These are phyloP conservation scores for Fomitiporia mediterranea DNA, from an alignment of 1,284 basidiomycete genomes.

Conservation along the genomic window DNA sequence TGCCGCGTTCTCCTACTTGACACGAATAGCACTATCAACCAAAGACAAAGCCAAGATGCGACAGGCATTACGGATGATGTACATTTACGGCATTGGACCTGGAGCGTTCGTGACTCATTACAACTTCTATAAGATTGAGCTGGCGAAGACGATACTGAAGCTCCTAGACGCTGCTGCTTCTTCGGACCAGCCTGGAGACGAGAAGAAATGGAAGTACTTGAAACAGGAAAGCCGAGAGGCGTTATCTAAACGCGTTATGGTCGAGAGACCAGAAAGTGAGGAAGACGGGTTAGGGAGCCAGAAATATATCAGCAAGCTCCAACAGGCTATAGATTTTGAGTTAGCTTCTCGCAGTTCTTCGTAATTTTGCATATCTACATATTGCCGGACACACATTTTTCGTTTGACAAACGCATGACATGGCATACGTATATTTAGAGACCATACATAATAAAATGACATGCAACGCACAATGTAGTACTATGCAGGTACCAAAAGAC, in stretches of 20 bases:
- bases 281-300: constrained; percentile 24
- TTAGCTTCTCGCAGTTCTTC: constrained; percentile 7
- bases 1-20: constrained; percentile 46
- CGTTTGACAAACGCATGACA: background rate
- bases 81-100: constrained; percentile 24
- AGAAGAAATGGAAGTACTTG: constrained; percentile 24
- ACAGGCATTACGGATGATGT: constrained; percentile 54
- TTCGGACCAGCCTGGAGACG: constrained; percentile 7
- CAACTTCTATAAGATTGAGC: constrained; percentile 4
- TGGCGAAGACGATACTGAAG: constrained; percentile 1
- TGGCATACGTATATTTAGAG: constrained; percentile 8
- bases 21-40: constrained; percentile 49
- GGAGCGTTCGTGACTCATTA: constrained; percentile 17
- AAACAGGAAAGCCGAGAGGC: constrained; percentile 21
- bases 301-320: constrained; percentile 15
- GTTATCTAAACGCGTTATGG: constrained; percentile 17
- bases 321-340: constrained; percentile 16
- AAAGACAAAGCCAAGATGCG: constrained; percentile 44
- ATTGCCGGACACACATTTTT: background rate
- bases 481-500: constrained; percentile 5
- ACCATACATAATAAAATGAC: constrained; percentile 9
- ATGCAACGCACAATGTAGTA: background rate
- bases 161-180: background rate
- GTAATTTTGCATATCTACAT: background rate
- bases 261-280: constrained; percentile 22